These are phyloP conservation scores for Suhomyces coccinellae DNA, from an alignment of 1,139 yeast species.

Conservation along the genomic window DNA sequence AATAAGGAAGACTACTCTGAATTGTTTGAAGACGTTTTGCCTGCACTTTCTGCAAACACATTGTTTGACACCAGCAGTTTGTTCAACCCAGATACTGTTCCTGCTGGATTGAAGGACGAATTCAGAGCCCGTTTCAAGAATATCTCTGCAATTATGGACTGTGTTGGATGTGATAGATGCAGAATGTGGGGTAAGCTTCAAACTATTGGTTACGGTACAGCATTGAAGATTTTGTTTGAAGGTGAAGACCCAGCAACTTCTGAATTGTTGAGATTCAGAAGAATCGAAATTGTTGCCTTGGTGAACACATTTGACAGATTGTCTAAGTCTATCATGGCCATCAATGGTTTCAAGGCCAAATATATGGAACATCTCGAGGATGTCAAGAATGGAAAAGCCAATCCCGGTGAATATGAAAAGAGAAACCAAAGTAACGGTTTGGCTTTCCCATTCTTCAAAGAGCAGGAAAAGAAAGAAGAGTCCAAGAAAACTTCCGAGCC, in stretches of 20 bases:
- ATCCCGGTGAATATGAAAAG: constrained; percentile 46
- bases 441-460: constrained; percentile 38
- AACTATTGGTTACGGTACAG: constrained; percentile 96
- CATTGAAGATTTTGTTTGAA: constrained; percentile 85
- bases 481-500: background rate
- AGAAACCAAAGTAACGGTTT: constrained; percentile 31
- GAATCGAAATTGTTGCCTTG: constrained; percentile 86
- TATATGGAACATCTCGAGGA: constrained; percentile 47
- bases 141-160: constrained; percentile 92
- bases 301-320: constrained; percentile 90
- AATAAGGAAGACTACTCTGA: constrained; percentile 30
- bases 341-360: constrained; percentile 65
- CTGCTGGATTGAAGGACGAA: constrained; percentile 70
- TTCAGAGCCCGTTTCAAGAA: constrained; percentile 83
- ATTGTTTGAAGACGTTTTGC: constrained; percentile 31
- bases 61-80: constrained; percentile 48
- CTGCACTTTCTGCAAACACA: constrained; percentile 29
- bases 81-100: constrained; percentile 56
- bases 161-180: constrained; percentile 98
- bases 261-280: constrained; percentile 54
- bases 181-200: constrained; percentile 98
- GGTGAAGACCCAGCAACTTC: constrained; percentile 46
- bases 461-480: background rate
- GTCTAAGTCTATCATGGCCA: constrained; percentile 78
- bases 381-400: constrained; percentile 40